These are phyloP conservation scores for Datura wrightii DNA, from an alignment of 257 asterid species.

Conservation along the genomic window DNA sequence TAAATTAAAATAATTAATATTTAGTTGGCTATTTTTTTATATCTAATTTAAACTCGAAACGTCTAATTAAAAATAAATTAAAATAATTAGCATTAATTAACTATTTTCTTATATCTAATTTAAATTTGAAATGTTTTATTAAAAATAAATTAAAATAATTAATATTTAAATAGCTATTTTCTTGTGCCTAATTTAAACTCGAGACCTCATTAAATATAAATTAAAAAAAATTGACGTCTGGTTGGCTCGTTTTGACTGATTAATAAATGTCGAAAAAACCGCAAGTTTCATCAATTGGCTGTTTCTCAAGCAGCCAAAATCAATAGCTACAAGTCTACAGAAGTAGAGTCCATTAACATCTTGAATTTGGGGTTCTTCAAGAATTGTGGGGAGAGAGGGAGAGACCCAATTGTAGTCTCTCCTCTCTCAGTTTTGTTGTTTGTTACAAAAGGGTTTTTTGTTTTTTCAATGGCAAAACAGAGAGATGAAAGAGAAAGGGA, in stretches of 20 bases:
- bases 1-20: too few species aligned
- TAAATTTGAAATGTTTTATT: too few species aligned
- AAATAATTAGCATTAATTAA: too few species aligned
- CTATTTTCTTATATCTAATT: too few species aligned
- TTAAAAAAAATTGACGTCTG: not conserved
- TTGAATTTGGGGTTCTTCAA: not conserved
- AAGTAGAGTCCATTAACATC: not conserved
- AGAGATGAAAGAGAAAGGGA: slow-evolving; percentile 44
- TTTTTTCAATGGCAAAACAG: slow-evolving; percentile 57
- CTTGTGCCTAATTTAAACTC: not conserved
- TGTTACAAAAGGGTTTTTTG: not conserved
- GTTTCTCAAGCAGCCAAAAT: not conserved
- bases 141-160: too few species aligned
- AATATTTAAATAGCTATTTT: too few species aligned
- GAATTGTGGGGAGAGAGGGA: slow-evolving; percentile 3
- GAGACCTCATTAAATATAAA: not conserved
- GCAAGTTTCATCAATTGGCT: not conserved
- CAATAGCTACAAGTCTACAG: not conserved
- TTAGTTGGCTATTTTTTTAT: too few species aligned
- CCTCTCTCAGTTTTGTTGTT: slow-evolving; percentile 20
- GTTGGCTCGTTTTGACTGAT: not conserved
- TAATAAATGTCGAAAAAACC: not conserved
- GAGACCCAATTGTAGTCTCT: slow-evolving; percentile 11
- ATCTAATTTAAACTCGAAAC: too few species aligned
- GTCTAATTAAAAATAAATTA: too few species aligned